A percentile compares a stretch with the other conserved stretches of the same genome.
These are phyloP conservation scores for Vigna nakashimae DNA, from an alignment of 306 rosid genomes.

Conservation along the genomic window DNA sequence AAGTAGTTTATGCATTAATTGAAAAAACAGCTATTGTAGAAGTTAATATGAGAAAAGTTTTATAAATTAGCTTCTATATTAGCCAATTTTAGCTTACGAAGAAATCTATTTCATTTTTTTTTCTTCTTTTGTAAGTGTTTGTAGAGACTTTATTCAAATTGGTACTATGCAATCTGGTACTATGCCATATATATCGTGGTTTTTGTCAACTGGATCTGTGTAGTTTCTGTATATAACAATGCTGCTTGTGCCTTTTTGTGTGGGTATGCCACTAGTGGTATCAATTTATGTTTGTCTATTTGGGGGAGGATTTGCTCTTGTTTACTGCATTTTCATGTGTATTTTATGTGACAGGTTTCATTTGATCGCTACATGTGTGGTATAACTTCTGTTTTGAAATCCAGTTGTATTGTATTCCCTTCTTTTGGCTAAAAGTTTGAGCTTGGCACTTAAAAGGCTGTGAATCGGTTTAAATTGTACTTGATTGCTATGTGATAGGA, in stretches of 20 bases:
- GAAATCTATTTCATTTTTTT: background rate
- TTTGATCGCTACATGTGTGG: background rate
- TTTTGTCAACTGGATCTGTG: constrained; percentile 3
- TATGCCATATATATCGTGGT: background rate
- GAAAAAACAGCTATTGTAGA: background rate
- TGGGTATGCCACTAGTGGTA: constrained; percentile 1
- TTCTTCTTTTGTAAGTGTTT: background rate
- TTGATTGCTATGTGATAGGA: background rate
- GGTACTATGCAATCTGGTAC: background rate
- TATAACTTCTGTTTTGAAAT: background rate
- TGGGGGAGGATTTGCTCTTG: background rate
- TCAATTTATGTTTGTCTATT: background rate
- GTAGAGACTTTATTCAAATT: background rate
- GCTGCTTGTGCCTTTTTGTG: background rate
- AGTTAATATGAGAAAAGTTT: background rate
- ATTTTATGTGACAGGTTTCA: background rate
- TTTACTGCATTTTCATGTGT: background rate
- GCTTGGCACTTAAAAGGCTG: background rate
- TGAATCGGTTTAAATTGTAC: constrained; percentile 7
- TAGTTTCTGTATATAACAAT: background rate
- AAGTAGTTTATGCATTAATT: background rate
- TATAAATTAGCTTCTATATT: background rate
- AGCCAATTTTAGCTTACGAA: background rate
- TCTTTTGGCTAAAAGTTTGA: background rate
- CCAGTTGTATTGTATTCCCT: background rate